Evolutionary conservation across 2,329 filamentous ascomycete genomes (phyloP).

Genomic region (Cladophialophora bantiana): DNA sequence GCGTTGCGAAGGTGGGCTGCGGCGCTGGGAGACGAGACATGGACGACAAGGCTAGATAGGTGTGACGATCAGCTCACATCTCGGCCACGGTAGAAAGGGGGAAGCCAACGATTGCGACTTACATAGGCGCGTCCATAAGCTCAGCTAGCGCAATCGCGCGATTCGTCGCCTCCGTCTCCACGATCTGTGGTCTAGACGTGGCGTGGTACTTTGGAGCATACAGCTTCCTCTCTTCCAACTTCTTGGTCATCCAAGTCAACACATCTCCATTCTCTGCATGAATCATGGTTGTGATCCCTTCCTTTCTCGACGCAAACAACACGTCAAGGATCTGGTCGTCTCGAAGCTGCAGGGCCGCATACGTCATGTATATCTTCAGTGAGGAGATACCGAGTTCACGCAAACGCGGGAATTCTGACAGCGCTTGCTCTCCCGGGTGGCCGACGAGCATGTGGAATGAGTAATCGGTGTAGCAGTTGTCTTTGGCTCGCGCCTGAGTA

Average conservation of each 20-base stretch:
- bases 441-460: slow-evolving; percentile 61
- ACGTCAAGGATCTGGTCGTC: slow-evolving; percentile 57
- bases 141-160: slow-evolving; percentile 58
- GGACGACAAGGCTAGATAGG: slow-evolving; percentile 54
- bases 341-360: slow-evolving; percentile 50
- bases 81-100: no score
- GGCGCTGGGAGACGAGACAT: slow-evolving; percentile 58
- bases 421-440: slow-evolving; percentile 56
- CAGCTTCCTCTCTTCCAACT: slow-evolving; percentile 50
- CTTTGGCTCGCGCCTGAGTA: slow-evolving; percentile 52
- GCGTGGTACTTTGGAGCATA: slow-evolving; percentile 56
- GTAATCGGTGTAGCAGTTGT: slow-evolving; percentile 59
- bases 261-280: slow-evolving; percentile 59
- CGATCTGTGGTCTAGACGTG: slow-evolving; percentile 54
- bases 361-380: slow-evolving; percentile 58
- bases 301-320: slow-evolving; percentile 54
- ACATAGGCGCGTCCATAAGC: slow-evolving; percentile 59
- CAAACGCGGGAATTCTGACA: slow-evolving; percentile 50
- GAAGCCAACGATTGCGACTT: slow-evolving; percentile 12
- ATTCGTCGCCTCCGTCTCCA: slow-evolving; percentile 57
- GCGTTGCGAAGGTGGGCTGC: slow-evolving; percentile 59
- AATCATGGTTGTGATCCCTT: slow-evolving; percentile 59
- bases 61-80: neutral
- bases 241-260: slow-evolving; percentile 52
- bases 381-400: slow-evolving; percentile 51